phyloP scores from a whole-genome alignment of 371 early-diverging fungal genomes.

The Dichotomocladium elegans region DNA sequence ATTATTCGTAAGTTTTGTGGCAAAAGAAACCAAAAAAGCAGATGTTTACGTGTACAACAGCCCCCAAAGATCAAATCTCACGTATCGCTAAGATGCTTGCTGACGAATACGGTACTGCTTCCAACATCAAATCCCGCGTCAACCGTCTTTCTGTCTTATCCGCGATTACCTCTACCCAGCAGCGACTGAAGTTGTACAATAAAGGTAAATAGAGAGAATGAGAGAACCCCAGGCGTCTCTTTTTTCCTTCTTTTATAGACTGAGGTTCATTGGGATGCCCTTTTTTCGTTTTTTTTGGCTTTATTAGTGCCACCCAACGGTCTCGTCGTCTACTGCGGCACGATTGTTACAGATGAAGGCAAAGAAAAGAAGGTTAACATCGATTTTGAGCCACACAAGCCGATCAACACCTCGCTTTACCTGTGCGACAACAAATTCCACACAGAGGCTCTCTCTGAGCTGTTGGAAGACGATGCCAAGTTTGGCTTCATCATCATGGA shows the following conservation, averaged over 20 bases:
- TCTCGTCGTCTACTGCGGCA: conserved; percentile 95
- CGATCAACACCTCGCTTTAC: conserved; percentile 99
- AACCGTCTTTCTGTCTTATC: conserved; percentile 97
- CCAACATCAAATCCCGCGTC: conserved; percentile 99
- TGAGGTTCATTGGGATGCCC: too few relatives aligned
- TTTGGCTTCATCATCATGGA: conserved; percentile 99
- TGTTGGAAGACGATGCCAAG: conserved; percentile 94
- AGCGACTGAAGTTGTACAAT: conserved; percentile 95
- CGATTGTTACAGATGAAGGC: conserved; percentile 97
- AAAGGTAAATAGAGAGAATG: conserved; percentile 40
- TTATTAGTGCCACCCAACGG: conserved; percentile 90
- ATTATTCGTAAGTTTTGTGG: conserved; percentile 75
- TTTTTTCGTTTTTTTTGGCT: neutral
- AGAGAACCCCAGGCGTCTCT: neutral
- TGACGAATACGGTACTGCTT: conserved; percentile 99
- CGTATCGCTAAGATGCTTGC: conserved; percentile 94
- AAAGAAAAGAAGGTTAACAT: conserved; percentile 99
- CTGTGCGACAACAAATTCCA: conserved; percentile 99
- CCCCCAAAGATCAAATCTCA: conserved; percentile 95
- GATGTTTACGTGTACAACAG: conserved; percentile 13
- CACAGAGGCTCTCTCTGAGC: conserved; percentile 90
- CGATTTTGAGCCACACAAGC: conserved; percentile 99
- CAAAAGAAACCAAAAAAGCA: neutral
- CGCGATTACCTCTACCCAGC: conserved; percentile 99
- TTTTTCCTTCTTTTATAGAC: too few relatives aligned